A percentile compares a stretch with the other conserved stretches of the same genome.
Conservation (phyloP, 805 yeast species). For the Saccharomyces kudriavzevii region DNA sequence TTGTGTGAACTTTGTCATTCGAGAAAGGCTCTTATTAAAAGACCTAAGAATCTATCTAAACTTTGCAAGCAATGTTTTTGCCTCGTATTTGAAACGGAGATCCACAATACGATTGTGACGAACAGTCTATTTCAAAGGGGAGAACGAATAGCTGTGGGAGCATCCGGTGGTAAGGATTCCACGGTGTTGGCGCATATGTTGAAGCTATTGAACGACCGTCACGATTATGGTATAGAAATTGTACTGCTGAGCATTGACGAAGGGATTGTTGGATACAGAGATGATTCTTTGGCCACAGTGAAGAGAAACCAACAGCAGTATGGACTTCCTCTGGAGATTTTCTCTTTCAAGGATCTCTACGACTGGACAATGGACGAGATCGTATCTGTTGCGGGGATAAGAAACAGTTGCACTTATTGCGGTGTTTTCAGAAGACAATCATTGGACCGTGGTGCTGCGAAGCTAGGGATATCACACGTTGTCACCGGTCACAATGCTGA, state of each 20-base stretch:
- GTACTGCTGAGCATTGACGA: slow-evolving; percentile 86
- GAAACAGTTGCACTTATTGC: slow-evolving; percentile 95
- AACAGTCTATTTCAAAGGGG: slow-evolving; percentile 68
- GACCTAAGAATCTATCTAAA: slow-evolving; percentile 88
- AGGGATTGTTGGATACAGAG: slow-evolving; percentile 94
- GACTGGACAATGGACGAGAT: slow-evolving; percentile 99
- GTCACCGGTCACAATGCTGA: slow-evolving; percentile 99
- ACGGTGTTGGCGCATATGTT: slow-evolving; percentile 87
- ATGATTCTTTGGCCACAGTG: slow-evolving; percentile 94
- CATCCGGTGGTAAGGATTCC: slow-evolving; percentile 97
- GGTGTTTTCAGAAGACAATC: slow-evolving; percentile 97
- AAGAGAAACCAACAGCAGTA: slow-evolving; percentile 85
- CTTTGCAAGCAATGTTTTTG: slow-evolving; percentile 87
- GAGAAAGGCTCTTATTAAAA: slow-evolving; percentile 75
- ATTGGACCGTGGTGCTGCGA: slow-evolving; percentile 88
- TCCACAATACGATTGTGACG: slow-evolving; percentile 76
- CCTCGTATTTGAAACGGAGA: slow-evolving; percentile 87
- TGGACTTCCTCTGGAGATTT: slow-evolving; percentile 66
- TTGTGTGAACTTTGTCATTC: slow-evolving; percentile 79
- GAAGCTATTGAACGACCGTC: slow-evolving; percentile 79
- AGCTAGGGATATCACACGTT: slow-evolving; percentile 76
- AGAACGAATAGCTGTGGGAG: slow-evolving; percentile 92
- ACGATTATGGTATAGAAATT: slow-evolving; percentile 79
- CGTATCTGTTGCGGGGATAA: slow-evolving; percentile 86
- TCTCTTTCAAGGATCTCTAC: slow-evolving; percentile 81